Conservation (phyloP, 352 stramenopile genomes). For the Phytophthora quininea region DNA sequence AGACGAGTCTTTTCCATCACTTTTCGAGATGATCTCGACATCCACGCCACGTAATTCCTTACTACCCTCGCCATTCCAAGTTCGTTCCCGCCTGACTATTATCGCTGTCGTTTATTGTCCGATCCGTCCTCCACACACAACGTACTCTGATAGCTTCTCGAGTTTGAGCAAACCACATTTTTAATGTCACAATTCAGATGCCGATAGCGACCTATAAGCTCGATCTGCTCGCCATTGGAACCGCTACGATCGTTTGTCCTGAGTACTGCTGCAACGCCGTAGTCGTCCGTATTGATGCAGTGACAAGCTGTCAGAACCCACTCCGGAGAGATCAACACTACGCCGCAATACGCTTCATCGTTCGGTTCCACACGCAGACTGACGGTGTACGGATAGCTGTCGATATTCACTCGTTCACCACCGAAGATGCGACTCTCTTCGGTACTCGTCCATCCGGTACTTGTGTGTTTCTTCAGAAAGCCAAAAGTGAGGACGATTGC, state of each 20-base stretch:
- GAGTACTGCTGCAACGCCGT: conserved; percentile 37
- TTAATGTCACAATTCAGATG: conserved; percentile 44
- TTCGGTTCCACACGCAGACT: conserved; percentile 34
- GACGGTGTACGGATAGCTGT: conserved; percentile 43
- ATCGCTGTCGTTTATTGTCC: no score
- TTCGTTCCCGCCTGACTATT: conserved; percentile 46
- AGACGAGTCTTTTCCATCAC: conserved; percentile 43
- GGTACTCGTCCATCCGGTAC: not conserved
- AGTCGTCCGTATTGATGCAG: conserved; percentile 40
- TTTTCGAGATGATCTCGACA: conserved; percentile 45
- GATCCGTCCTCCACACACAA: conserved; percentile 19
- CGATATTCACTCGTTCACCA: conserved; percentile 34
- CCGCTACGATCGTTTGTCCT: conserved; percentile 28
- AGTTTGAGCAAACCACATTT: conserved; percentile 49
- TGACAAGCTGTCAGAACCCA: conserved; percentile 58
- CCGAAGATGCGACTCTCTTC: conserved; percentile 45
- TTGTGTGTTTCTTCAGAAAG: not conserved
- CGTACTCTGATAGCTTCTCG: conserved; percentile 22
- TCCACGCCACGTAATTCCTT: conserved; percentile 41
- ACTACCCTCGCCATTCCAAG: conserved; percentile 23
- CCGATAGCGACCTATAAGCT: conserved; percentile 25
- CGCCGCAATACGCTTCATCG: conserved; percentile 44
- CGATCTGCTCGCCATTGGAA: conserved; percentile 38
- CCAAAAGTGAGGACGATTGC: not conserved
- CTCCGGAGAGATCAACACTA: conserved; percentile 41